Percentiles rank a stretch among this genome's conserved stretches.
phyloP scores from a whole-genome alignment of 192 early-diverging fungal genomes.

The Mortierella alpina region DNA sequence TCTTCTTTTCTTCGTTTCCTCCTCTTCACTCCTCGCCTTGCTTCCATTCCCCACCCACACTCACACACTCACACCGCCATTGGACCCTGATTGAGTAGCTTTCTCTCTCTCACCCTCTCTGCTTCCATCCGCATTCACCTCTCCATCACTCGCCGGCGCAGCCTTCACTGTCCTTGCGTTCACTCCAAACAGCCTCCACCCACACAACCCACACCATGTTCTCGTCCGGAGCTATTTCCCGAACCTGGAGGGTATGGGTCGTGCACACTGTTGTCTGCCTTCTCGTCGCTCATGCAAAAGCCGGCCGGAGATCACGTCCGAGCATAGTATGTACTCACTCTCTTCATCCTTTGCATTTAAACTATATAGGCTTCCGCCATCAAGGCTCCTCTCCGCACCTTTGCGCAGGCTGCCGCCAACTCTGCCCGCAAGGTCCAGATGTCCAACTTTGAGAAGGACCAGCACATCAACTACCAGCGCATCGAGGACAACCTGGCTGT shows the following conservation, averaged over 20 bases:
- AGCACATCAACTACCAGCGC: conserved; percentile 97
- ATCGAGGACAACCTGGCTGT: conserved; percentile 96
- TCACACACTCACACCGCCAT: background rate
- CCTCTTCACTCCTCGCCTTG: background rate
- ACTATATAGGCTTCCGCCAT: conserved; percentile 40
- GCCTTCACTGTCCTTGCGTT: conserved; percentile 3
- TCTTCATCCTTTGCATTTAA: too few species aligned
- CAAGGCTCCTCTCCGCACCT: conserved; percentile 60
- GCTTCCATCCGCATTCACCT: background rate
- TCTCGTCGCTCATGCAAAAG: too few species aligned
- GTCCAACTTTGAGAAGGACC: conserved; percentile 91
- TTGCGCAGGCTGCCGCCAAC: conserved; percentile 63
- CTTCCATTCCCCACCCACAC: background rate
- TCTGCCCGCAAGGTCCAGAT: conserved; percentile 83
- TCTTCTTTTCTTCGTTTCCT: background rate
- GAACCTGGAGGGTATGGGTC: conserved; percentile 49
- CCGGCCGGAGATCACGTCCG: too few species aligned
- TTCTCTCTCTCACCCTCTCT: conserved; percentile 5
- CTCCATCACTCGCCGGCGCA: background rate
- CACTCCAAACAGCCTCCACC: too few species aligned
- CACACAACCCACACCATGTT: conserved; percentile 31
- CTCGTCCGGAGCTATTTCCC: conserved; percentile 51
- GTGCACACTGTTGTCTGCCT: too few species aligned
- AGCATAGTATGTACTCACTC: too few species aligned
- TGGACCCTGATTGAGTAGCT: too few species aligned